These are phyloP conservation scores for Epichloe brachyelytri DNA, from an alignment of 2,329 filamentous ascomycete species.

Conservation along the genomic window DNA sequence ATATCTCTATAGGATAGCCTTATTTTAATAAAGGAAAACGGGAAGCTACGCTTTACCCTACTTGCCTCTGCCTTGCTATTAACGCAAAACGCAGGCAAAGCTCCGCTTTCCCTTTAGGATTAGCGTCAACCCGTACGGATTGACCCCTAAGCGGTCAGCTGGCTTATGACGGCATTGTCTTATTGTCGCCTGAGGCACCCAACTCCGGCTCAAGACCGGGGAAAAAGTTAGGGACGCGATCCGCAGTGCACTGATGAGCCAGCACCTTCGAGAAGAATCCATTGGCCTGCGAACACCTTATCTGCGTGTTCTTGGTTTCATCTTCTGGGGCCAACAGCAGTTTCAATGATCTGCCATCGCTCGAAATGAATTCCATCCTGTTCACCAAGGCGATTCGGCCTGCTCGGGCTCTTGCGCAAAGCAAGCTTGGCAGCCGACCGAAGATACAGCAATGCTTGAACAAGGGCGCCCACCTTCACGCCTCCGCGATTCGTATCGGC, in stretches of 20 bases:
- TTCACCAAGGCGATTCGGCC: slow-evolving; percentile 34
- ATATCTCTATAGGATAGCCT: too few species aligned
- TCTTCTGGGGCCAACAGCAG: not conserved
- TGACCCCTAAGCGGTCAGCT: not conserved
- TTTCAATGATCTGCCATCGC: slow-evolving; percentile 16
- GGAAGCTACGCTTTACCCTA: too few species aligned
- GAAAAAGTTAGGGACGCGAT: slow-evolving; percentile 1
- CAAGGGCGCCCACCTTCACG: slow-evolving; percentile 24
- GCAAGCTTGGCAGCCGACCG: slow-evolving; percentile 25
- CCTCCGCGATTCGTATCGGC: slow-evolving; percentile 13
- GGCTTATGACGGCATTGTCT: slow-evolving; percentile 17
- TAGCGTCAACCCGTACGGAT: too few species aligned
- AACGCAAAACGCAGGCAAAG: too few species aligned
- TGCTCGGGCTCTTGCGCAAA: slow-evolving; percentile 31
- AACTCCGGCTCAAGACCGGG: slow-evolving; percentile 15
- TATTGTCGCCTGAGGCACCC: slow-evolving; percentile 16
- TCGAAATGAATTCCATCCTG: slow-evolving; percentile 35
- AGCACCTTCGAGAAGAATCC: slow-evolving; percentile 7
- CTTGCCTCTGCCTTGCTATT: too few species aligned
- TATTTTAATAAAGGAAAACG: too few species aligned
- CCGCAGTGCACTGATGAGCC: not conserved
- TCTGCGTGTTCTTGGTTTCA: not conserved
- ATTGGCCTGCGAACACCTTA: not conserved
- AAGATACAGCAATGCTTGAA: slow-evolving; percentile 28
- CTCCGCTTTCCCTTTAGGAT: too few species aligned